A percentile compares a stretch with the other conserved stretches of the same genome.
Evolutionary conservation across 331 rosid species (phyloP).

Genomic region (Dryas integrifolia): DNA sequence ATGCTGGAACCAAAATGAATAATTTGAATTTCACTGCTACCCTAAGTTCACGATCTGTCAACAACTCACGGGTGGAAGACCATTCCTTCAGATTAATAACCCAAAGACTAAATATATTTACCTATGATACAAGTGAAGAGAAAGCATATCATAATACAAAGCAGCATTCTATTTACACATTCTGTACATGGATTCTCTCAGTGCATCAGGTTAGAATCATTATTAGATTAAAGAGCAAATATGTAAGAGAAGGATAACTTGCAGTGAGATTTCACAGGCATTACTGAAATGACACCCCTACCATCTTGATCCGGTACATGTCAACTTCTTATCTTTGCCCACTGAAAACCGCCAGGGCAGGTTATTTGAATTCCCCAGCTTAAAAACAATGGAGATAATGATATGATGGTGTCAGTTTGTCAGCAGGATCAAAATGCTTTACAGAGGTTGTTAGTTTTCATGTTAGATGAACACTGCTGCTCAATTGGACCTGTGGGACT

Average conservation of each 20-base stretch:
- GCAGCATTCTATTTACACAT: slow-evolving; percentile 55
- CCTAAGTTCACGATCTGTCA: too few species aligned
- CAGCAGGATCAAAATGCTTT: slow-evolving; percentile 83
- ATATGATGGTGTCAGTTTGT: slow-evolving; percentile 45
- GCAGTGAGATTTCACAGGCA: slow-evolving; percentile 38
- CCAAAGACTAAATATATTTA: neutral
- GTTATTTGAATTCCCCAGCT: slow-evolving; percentile 41
- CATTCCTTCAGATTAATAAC: neutral
- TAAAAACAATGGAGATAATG: slow-evolving; percentile 42
- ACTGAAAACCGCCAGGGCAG: slow-evolving; percentile 30
- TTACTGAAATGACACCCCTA: slow-evolving; percentile 34
- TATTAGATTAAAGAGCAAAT: slow-evolving; percentile 44
- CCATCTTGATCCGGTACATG: slow-evolving; percentile 28
- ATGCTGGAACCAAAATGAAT: too few species aligned
- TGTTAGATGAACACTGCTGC: slow-evolving; percentile 96
- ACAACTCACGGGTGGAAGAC: neutral
- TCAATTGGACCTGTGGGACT: slow-evolving; percentile 78
- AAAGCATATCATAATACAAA: slow-evolving; percentile 14
- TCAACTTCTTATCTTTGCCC: slow-evolving; percentile 44
- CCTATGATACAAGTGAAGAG: slow-evolving; percentile 6
- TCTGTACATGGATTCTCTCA: slow-evolving; percentile 54
- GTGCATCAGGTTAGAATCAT: slow-evolving; percentile 37
- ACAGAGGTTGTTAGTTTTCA: slow-evolving; percentile 94
- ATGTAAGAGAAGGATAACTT: neutral
- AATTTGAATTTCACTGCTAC: too few species aligned